Evolutionary conservation across 73 alveolate species (phyloP), one percentile per base, ranked within the genome.

Genomic region (Paramecium sexaurelia): DNA sequence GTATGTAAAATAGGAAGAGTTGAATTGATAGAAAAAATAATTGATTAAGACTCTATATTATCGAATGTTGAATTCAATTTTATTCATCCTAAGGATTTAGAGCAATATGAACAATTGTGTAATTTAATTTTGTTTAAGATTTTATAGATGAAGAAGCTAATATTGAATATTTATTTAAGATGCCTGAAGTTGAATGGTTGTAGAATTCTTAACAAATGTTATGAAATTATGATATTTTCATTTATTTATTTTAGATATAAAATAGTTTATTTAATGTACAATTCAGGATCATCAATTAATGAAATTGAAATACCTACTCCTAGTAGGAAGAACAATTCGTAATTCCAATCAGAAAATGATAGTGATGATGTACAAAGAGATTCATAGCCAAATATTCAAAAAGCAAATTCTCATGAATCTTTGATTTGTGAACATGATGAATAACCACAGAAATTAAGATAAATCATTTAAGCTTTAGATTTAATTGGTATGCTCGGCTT

Each of bases 41-140:
- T 85, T 24, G 22, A 27, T 32, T 89, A 85, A 7, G 90, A 92
- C 26, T 92, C 94, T 47, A 66, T 41, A 41, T n/a, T 22, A 35
- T 92, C 71, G 33, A 75, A 88, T 26, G 92, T 69, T 69, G 96
- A 92, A 29, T 92, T 95, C 29, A 91, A 92, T n/a, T 55, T 95
- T 4, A 91, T 94, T 37, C 78, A 56, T 51, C 93, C 95, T 13
- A 94, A 88, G 15, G 87, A 55, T 41, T 92, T 96, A 19, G 98
- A 97, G 27, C 51, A 88, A 41, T 91, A 90, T 69, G 94, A 88
- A 41, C 41, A 39, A 22, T 26, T 68, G 15, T 88, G 94, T 88
- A 88, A 88, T 1, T 11, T 24, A 3, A 17, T 32, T 55, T 45
- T 7, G 27, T 5, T 32, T 1, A 32, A 0, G 11, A 4, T 41